Evolutionary conservation across 75 land plant species (phyloP), one percentile per base, ranked within the genome.

Genomic region (Picea glauca): DNA sequence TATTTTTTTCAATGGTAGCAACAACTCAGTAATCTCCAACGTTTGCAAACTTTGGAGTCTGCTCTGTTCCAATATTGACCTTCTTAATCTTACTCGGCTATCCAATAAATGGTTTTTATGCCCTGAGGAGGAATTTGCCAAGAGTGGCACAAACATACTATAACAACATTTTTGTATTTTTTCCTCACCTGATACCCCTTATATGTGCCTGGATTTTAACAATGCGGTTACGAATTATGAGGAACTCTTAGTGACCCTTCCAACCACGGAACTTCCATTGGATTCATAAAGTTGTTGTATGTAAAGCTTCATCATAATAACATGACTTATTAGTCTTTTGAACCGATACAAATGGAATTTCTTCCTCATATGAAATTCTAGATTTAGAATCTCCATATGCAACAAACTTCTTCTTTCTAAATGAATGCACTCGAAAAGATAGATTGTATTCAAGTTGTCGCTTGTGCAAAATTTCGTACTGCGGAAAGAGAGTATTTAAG

Each of bases 241-340:
- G 26, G 26, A 26, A 26, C 26, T 26, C 26, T 26, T 26, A 0
- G 26, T 18, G 85, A 12, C 89, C 91, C 62, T 89, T 93, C 91
- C 92, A 96, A 61, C 96, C 85, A 26, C 99, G 89, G 79, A 87
- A 96, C 80, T 96, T 96, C n/a, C 89, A 90, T 76, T 96, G 99
- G 63, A 96, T 96, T 17, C 87, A 81, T n/a, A 81, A 80, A 40
- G 99, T 96, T 77, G 99, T 96, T 79, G 83, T 70, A 72, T 93
- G 92, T 20, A 70, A 78, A 46, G 83, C 87, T 59, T 76, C 80
- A 81, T 86, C 86, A 68, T 83, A 60, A 15, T 87, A 90, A 31
- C 87, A 93, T 30, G 79, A 20, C 43, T 74, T 90, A 33, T 83
- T 78, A 1, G 78, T 58, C 78, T 82, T 96, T 9, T 58, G 60